A percentile compares a stretch with the other conserved stretches of the same genome.
phyloP scores from a whole-genome alignment of 2,329 filamentous ascomycete species.

The Fusarium chuoi region DNA sequence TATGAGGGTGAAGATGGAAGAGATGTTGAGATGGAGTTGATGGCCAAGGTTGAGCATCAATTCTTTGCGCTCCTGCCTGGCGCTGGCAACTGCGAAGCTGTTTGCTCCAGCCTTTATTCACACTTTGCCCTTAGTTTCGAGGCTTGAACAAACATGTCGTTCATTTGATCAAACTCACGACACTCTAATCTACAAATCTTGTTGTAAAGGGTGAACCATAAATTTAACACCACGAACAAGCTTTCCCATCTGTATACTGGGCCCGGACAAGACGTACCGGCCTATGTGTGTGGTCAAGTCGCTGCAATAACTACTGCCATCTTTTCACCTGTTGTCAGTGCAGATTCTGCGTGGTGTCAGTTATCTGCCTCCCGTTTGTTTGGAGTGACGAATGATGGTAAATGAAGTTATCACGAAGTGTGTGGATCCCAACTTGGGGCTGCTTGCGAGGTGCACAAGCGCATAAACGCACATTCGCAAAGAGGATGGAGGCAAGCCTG shows the following conservation, averaged over 20 bases:
- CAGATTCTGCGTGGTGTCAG: rapidly evolving
- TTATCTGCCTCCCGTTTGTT: background rate
- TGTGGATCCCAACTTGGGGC: background rate
- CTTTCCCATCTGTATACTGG: background rate
- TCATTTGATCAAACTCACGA: background rate
- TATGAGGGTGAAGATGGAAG: too few relatives aligned
- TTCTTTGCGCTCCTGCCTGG: background rate
- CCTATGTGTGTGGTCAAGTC: rapidly evolving
- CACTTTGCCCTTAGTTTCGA: too few relatives aligned
- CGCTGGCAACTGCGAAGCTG: background rate
- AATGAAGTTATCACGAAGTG: background rate
- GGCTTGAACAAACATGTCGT: background rate
- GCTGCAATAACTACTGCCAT: rapidly evolving
- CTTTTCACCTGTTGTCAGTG: rapidly evolving
- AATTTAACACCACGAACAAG: background rate
- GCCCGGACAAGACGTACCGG: rapidly evolving
- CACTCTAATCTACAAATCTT: background rate
- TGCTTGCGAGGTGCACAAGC: background rate
- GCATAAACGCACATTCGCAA: too few relatives aligned
- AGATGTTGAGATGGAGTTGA: background rate
- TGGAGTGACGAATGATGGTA: rapidly evolving
- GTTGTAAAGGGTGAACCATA: background rate
- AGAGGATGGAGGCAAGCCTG: rapidly evolving
- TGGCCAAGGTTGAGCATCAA: background rate
- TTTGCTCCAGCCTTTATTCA: background rate